Conservation (phyloP, 805 yeast species). For the Millerozyma miso region DNA sequence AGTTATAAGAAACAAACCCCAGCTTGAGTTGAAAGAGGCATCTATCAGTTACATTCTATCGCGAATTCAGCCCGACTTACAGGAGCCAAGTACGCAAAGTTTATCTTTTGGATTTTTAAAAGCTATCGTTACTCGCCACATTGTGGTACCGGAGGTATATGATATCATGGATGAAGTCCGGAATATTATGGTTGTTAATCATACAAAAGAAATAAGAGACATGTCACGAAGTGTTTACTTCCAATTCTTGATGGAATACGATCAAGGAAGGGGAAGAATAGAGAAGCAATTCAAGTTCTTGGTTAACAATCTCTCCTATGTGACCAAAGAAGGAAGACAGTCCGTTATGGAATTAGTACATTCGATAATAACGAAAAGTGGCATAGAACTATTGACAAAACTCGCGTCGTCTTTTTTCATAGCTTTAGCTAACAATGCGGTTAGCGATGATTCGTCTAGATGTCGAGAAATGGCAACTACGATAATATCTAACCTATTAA, state of each 20-base stretch:
- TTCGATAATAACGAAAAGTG: conserved; percentile 62
- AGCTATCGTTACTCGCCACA: conserved; percentile 68
- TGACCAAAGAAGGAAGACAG: conserved; percentile 80
- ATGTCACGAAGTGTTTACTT: conserved; percentile 78
- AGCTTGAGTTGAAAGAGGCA: conserved; percentile 59
- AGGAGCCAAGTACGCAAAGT: conserved; percentile 86
- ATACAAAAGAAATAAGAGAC: conserved; percentile 74
- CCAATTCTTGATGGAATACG: conserved; percentile 88
- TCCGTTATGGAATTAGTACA: conserved; percentile 87
- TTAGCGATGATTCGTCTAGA: conserved; percentile 69
- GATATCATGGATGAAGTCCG: conserved; percentile 81
- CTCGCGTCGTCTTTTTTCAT: conserved; percentile 77
- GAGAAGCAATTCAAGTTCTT: conserved; percentile 80
- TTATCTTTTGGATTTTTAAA: conserved; percentile 80
- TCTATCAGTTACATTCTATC: conserved; percentile 72
- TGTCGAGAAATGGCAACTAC: conserved; percentile 83
- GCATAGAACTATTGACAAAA: conserved; percentile 52
- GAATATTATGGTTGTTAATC: conserved; percentile 85
- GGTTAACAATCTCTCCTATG: conserved; percentile 77
- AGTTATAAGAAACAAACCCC: conserved; percentile 64
- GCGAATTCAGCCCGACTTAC: conserved; percentile 78
- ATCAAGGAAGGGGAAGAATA: conserved; percentile 82
- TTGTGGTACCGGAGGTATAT: conserved; percentile 82
- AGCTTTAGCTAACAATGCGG: conserved; percentile 70
- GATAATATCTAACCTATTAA: conserved; percentile 52